Evolutionary conservation across 2,329 filamentous ascomycete species (phyloP).

Genomic region (Aureobasidium subglaciale): DNA sequence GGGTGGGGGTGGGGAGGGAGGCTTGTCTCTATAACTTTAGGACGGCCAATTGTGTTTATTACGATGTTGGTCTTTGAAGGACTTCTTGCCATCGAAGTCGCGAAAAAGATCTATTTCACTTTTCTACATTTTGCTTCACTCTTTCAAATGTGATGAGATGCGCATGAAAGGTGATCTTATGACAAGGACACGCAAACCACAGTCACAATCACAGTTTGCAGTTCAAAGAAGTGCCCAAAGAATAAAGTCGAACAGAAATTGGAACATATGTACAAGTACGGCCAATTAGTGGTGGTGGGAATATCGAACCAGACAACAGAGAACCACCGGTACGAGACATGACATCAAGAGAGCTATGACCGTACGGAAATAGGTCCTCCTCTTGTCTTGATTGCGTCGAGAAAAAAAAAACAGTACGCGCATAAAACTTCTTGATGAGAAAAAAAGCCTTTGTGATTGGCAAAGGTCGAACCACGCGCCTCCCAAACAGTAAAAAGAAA

Average conservation of each 20-base stretch:
- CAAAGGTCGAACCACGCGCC: background rate
- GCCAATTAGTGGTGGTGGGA: background rate
- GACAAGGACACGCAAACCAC: too few species aligned
- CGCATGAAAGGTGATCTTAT: too few species aligned
- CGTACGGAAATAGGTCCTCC: too few species aligned
- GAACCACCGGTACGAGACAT: background rate
- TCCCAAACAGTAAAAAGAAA: background rate
- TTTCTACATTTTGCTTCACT: too few species aligned
- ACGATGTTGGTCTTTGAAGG: constrained; percentile 55
- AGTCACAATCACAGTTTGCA: too few species aligned
- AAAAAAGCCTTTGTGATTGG: constrained; percentile 5
- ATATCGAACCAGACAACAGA: background rate
- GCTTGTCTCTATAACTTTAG: constrained; percentile 90
- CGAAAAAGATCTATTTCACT: too few species aligned
- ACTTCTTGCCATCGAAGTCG: too few species aligned
- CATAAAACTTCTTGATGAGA: constrained; percentile 6
- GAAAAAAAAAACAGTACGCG: background rate
- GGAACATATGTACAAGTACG: constrained; percentile 8
- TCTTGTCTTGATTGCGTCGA: background rate
- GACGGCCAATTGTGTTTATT: constrained; percentile 76
- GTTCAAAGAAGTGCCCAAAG: background rate
- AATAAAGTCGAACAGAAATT: background rate
- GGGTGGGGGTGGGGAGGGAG: constrained; percentile 49
- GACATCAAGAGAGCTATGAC: background rate
- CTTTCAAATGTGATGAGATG: too few species aligned